Base-by-base conservation (phyloP, 495 filamentous ascomycete genomes). In the Aspergillus saccharolyticus region DNA sequence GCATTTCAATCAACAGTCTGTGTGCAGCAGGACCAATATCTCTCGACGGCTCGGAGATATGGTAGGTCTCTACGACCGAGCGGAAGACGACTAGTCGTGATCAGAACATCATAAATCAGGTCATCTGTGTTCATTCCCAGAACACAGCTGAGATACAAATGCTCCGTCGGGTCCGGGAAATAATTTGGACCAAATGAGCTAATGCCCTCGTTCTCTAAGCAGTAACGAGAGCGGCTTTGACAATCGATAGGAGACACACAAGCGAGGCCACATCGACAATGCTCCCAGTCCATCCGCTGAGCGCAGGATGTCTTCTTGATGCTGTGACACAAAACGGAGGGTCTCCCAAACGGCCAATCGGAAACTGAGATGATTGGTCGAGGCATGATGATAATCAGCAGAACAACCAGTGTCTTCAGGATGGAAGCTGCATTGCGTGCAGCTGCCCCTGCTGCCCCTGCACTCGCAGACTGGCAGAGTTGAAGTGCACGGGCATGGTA, bases 371-470 rank as follows among this genome's bases (percentile, higher is more conserved):
- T 63, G 60, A 39, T 58, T 20, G 15, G 60, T 58, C 16, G 60
- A 63, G 7, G 60, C 60, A 21, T 63, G 60, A 42, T 63, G 60
- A 28, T 63, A 63, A 16, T 58, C 58, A 10, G 60, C 60, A 63
- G 55, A 22, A 63, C 28, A 6, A 55, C 24, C 16, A 39, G 28
- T 6, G 58, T 42, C 19, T 18, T 21, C 9, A 61, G 54, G 17
- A 43, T 20, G 18, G 18, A n/a, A 21, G 56, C 28, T 43, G 51
- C 20, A 2, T 30, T 45, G 9, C 30, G 14, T 24, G n/a, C 24
- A 8, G n/a, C n/a, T n/a, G n/a, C n/a, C n/a, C n/a, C n/a, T n/a
- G 25, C 25, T 12, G 42, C 44, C 4, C 17, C 22, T 7, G 24
- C 9, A 17, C 22, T 20, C 30, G 47, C 19, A 16, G 19, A 25